These are phyloP conservation scores for Bremia lactucae DNA, from an alignment of 352 stramenopile genomes.

Conservation along the genomic window DNA sequence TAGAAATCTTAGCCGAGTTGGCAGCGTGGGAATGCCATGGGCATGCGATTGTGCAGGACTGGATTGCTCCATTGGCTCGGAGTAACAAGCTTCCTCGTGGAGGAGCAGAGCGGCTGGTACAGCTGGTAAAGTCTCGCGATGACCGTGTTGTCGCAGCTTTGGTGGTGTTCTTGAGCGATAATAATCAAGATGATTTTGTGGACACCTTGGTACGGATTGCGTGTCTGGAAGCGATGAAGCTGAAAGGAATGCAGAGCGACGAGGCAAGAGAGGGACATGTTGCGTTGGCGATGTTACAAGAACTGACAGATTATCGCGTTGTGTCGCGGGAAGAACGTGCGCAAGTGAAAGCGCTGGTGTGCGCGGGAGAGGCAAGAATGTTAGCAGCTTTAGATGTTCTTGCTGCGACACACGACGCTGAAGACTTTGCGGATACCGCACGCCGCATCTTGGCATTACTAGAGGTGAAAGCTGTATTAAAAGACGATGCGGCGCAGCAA, in stretches of 20 bases:
- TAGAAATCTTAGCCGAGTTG: slow-evolving; percentile 51
- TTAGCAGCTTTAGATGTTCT: slow-evolving; percentile 53
- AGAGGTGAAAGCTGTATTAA: background rate
- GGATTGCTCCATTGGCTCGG: slow-evolving; percentile 37
- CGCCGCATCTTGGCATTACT: slow-evolving; percentile 24
- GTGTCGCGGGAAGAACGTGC: slow-evolving; percentile 20
- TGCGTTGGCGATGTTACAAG: slow-evolving; percentile 16
- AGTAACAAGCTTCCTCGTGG: slow-evolving; percentile 13
- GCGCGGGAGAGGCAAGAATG: slow-evolving; percentile 25
- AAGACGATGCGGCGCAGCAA: background rate
- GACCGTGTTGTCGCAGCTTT: slow-evolving; percentile 59
- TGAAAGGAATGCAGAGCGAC: slow-evolving; percentile 6
- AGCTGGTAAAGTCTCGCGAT: slow-evolving; percentile 39
- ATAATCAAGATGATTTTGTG: slow-evolving; percentile 49
- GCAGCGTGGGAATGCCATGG: slow-evolving; percentile 51
- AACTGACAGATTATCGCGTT: slow-evolving; percentile 15
- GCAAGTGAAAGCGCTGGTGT: slow-evolving; percentile 21
- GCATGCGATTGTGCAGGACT: slow-evolving; percentile 35
- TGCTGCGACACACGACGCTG: slow-evolving; percentile 29
- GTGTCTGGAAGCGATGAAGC: slow-evolving; percentile 19
- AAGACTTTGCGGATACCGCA: slow-evolving; percentile 48
- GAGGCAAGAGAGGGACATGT: slow-evolving; percentile 13
- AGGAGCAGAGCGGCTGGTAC: slow-evolving; percentile 25
- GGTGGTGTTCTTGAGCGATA: slow-evolving; percentile 52
- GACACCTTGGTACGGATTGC: slow-evolving; percentile 48